Evolutionary conservation across 805 yeast genomes (phyloP), one percentile per base, ranked within the genome.

Genomic region (Pichia rugopelliculosa): DNA sequence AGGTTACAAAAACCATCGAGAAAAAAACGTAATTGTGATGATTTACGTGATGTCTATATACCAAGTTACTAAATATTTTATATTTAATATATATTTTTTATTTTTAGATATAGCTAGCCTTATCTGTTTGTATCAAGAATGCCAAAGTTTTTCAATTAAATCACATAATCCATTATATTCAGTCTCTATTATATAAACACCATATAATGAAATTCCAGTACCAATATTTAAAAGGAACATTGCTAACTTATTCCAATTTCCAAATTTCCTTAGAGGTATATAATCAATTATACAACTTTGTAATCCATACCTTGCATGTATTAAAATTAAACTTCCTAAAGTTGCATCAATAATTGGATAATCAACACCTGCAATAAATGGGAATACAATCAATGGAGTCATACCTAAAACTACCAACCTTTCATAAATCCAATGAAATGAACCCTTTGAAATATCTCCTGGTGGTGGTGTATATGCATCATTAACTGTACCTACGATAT

Each of bases 351-450:
- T 69, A 12, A 95, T 84, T 6, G 82, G 72, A 53, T 79, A 67
- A 22, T 77, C 76, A 15, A 83, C 77, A 25, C 96, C 96, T 41
- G 84, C 74, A 36, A 84, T 76, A 55, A 89, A 77, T 21, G 98
- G 96, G 21, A 82, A 69, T 36, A 83, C 75, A 25, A 81, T 74
- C 51, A 91, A 70, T 27, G 99, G 99, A 22, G 88, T 75, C 64
- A 90, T 70, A 11, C 82, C 79, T 17, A 83, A 64, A 4, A 95
- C 74, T 33, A 88, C 69, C 5, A 78, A 59, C 56, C 87, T 79
- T 73, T 91, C 99, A 58, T 82, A 81, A n/a, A 86, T 72, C 99
- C 99, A 91, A 72, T 90, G 98, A 64, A 79, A 76, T 22, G 95
- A 85, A 42, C 98, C 97, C 60, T 88, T 90, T 44, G 72, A 60